Percentiles rank a stretch among this genome's conserved stretches.
These are phyloP conservation scores for Coccinonectria pachysandricola DNA, from an alignment of 2,329 filamentous ascomycete genomes.

Conservation along the genomic window DNA sequence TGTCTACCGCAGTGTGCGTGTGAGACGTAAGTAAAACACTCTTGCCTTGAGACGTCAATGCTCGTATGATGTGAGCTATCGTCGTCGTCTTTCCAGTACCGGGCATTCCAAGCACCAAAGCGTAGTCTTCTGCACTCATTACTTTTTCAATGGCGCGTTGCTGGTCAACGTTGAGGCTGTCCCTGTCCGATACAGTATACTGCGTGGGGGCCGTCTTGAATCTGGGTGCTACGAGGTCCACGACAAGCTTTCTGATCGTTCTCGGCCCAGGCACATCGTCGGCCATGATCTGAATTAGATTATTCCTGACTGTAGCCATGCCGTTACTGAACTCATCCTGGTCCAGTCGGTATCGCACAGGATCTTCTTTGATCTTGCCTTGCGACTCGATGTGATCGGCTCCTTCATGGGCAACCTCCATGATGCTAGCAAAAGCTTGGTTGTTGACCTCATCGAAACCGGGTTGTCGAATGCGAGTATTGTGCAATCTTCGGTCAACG, in stretches of 20 bases:
- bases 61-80: conserved; percentile 92
- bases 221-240: conserved; percentile 61
- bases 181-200: conserved; percentile 51
- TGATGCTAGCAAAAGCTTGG: conserved; percentile 82
- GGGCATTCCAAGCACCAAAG: conserved; percentile 95
- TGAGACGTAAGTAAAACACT: conserved; percentile 90
- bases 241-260: conserved; percentile 67
- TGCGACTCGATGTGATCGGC: conserved; percentile 40
- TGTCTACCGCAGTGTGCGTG: conserved; percentile 96
- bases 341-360: conserved; percentile 72
- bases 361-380: conserved; percentile 40
- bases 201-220: conserved; percentile 61
- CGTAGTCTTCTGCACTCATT: conserved; percentile 91
- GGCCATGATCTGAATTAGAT: conserved; percentile 86
- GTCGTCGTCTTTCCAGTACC: conserved; percentile 98
- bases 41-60: conserved; percentile 79
- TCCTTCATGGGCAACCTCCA: conserved; percentile 61
- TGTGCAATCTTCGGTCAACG: conserved; percentile 82
- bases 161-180: conserved; percentile 78
- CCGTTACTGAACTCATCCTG: conserved; percentile 98
- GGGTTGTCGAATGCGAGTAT: conserved; percentile 63
- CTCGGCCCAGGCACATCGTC: conserved; percentile 60
- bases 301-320: conserved; percentile 90
- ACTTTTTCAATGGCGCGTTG: conserved; percentile 82
- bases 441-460: conserved; percentile 70